Evolutionary conservation across 2,329 filamentous ascomycete genomes (phyloP), one percentile per base, ranked within the genome.

Genomic region (Alternaria brassicae): DNA sequence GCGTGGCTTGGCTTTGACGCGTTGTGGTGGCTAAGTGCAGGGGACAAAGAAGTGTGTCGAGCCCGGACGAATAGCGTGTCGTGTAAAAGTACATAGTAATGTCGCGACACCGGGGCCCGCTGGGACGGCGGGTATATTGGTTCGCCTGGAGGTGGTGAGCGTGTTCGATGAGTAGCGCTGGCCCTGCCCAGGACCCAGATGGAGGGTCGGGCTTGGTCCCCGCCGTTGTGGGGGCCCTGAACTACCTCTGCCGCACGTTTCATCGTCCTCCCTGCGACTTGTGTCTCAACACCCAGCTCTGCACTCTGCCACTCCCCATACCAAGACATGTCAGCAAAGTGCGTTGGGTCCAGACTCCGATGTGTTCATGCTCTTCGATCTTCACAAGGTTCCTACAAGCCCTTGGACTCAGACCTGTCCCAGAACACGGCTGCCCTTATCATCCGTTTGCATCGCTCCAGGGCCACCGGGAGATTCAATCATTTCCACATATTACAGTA

Each of bases 1-100:
- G 52, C 49, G 56, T 40, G 37, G 28, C 63, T 68, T 62, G 63
- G 68, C 63, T 23, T 62, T 51, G 61, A 65, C 66, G 66, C 66
- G 58, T 45, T 12, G 57, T 56, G 41, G 62, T 58, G 67, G 68
- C 65, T 62, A 60, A 58, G 61, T 55, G 39, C 53, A 47, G 58
- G 58, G 41, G 19, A 62, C 58, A 68, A 61, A 62, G 51, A 58
- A 47, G 45, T 32, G 53, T 13, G 15, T 12, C 5, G 32, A 30
- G 48, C 41, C 32, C 27, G 59, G 27, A 62, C 57, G 64, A 68
- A 68, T 52, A 53, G 5, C 25, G 7, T 5, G 13, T 21, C 30
- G 13, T n/a, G n/a, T n/a, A 34, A 58, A 27, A 44, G n/a, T n/a
- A 34, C 56, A 27, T 37, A 39, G 47, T 17, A 56, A 56, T 30